Evolutionary conservation across 768 basidiomycete genomes (phyloP).

Genomic region (Lactarius akahatsu): DNA sequence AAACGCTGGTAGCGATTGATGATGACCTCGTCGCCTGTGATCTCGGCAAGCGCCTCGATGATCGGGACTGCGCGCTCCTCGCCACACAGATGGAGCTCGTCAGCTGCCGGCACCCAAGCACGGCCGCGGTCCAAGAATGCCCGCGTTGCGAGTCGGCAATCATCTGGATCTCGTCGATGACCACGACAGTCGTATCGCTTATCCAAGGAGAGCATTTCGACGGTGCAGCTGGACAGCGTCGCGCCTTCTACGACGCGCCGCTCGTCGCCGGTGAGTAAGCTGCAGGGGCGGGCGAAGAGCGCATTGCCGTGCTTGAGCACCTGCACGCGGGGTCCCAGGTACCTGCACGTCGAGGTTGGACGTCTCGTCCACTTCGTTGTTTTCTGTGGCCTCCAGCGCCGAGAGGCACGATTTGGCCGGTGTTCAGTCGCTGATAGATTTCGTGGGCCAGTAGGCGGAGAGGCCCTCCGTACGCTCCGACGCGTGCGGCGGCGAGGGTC

Average conservation of each 20-base stretch:
- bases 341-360: slow-evolving; percentile 38
- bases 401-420: slow-evolving; percentile 79
- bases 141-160: slow-evolving; percentile 79
- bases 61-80: slow-evolving; percentile 89
- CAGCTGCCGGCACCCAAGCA: slow-evolving; percentile 75
- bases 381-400: slow-evolving; percentile 50
- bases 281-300: slow-evolving; percentile 62
- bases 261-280: slow-evolving; percentile 92
- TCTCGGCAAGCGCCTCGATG: slow-evolving; percentile 62
- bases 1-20: slow-evolving; percentile 86
- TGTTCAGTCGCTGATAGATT: slow-evolving; percentile 88
- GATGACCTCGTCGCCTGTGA: slow-evolving; percentile 79
- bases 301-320: slow-evolving; percentile 42
- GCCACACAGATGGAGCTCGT: slow-evolving; percentile 91
- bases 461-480: slow-evolving; percentile 88
- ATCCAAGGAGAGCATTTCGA: slow-evolving; percentile 76
- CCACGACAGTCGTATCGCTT: slow-evolving; percentile 69
- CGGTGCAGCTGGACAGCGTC: slow-evolving; percentile 75
- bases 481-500: slow-evolving; percentile 71
- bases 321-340: slow-evolving; percentile 25
- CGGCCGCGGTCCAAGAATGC: slow-evolving; percentile 75
- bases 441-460: slow-evolving; percentile 93
- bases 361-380: slow-evolving; percentile 41
- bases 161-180: slow-evolving; percentile 98
- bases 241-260: slow-evolving; percentile 63